These are phyloP conservation scores for Ceratocystis huliohia DNA, from an alignment of 2,329 filamentous ascomycete species.

Conservation along the genomic window DNA sequence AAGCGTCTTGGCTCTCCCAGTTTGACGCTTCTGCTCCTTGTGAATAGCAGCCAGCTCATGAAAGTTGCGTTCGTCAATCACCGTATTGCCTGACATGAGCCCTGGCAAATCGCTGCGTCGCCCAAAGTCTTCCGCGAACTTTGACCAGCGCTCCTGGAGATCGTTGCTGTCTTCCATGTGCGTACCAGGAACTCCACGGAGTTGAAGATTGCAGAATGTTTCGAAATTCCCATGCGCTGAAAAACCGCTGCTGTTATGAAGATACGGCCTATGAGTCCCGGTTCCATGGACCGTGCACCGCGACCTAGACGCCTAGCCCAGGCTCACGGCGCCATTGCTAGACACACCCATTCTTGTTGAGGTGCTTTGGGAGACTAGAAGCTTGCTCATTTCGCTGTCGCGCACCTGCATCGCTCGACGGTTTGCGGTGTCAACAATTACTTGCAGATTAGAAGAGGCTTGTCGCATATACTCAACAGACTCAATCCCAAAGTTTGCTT, in stretches of 20 bases:
- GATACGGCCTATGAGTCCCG: background rate
- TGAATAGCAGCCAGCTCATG: background rate
- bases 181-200: background rate
- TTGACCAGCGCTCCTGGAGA: constrained; percentile 30
- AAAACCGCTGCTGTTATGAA: background rate
- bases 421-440: background rate
- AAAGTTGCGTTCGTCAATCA: constrained; percentile 31
- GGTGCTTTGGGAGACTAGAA: background rate
- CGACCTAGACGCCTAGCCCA: background rate
- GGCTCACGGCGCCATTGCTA: background rate
- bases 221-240: background rate
- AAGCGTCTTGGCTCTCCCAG: background rate
- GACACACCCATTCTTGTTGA: too few species aligned
- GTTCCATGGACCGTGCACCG: background rate
- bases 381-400: background rate
- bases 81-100: constrained; percentile 31
- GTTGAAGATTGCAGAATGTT: background rate
- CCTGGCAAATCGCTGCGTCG: constrained; percentile 25
- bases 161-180: constrained; percentile 25
- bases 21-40: background rate
- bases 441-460: background rate
- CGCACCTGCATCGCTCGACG: background rate
- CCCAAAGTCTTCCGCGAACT: constrained; percentile 29
- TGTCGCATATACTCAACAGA: background rate
- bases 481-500: background rate